Conservation (phyloP, 2,329 filamentous ascomycete genomes). For the Hymenotorrendiella dingleyae region DNA sequence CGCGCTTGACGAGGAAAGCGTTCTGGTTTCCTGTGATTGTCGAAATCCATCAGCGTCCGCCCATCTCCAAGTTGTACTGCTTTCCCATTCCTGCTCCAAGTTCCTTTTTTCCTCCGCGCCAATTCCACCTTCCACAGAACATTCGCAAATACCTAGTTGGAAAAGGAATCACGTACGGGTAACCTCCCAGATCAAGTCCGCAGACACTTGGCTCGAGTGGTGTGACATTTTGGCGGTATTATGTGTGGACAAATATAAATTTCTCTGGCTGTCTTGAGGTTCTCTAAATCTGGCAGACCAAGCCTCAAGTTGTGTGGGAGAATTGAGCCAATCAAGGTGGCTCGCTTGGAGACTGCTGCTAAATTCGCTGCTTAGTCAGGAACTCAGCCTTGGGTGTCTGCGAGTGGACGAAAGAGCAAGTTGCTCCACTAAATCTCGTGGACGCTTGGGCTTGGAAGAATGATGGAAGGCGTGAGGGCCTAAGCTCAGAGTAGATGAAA, state of each 20-base stretch:
- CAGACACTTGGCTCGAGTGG: conserved; percentile 69
- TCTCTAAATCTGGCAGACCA: too few species aligned
- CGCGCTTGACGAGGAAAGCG: conserved; percentile 88
- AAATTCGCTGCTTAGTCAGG: too few species aligned
- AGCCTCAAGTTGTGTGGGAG: too few species aligned
- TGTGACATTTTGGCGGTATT: conserved; percentile 35
- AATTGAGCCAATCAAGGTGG: conserved; percentile 19
- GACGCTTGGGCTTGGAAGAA: too few species aligned
- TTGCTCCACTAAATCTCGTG: too few species aligned
- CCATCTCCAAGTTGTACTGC: not conserved
- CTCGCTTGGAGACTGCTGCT: not conserved
- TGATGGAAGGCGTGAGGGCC: too few species aligned
- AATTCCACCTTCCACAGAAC: not conserved
- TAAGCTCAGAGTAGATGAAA: too few species aligned
- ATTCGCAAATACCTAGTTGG: too few species aligned
- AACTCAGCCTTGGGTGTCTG: too few species aligned
- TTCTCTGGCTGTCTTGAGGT: too few species aligned
- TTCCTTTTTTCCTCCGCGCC: too few species aligned
- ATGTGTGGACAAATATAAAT: conserved; percentile 5
- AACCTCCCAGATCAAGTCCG: conserved; percentile 92
- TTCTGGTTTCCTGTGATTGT: conserved; percentile 68
- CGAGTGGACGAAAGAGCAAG: too few species aligned
- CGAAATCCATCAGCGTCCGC: conserved; percentile 13
- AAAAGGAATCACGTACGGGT: conserved; percentile 63
- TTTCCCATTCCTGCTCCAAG: conserved; percentile 3